Evolutionary conservation across 179 eudicot genomes (phyloP).

Genomic region (Beta macrorhiza): DNA sequence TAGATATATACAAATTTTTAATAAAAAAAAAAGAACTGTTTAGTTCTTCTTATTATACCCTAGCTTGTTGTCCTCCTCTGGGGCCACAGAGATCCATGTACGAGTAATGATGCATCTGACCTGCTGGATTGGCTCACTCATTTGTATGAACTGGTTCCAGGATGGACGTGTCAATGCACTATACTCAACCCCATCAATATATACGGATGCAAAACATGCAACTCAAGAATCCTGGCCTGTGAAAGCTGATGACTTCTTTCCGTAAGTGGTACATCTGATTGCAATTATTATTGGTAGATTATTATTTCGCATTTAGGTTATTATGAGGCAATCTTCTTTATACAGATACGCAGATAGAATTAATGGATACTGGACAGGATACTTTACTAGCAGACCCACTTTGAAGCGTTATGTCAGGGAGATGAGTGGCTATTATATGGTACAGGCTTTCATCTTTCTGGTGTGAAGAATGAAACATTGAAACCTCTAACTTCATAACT

Average conservation of each 20-base stretch:
- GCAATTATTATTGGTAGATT: background rate
- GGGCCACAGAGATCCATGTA: background rate
- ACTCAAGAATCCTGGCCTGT: constrained; percentile 78
- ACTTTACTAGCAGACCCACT: constrained; percentile 87
- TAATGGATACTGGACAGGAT: constrained; percentile 96
- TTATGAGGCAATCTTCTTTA: constrained; percentile 13
- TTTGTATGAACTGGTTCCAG: constrained; percentile 34
- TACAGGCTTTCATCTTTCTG: constrained; percentile 22
- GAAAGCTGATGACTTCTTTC: constrained; percentile 87
- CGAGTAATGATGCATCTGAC: background rate
- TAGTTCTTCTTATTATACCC: background rate
- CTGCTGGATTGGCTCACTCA: constrained; percentile 6
- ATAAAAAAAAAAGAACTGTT: background rate
- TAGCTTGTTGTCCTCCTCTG: background rate
- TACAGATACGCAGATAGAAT: constrained; percentile 81
- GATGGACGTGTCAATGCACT: constrained; percentile 98
- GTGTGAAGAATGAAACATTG: background rate
- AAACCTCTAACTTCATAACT: background rate
- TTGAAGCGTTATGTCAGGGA: constrained; percentile 82
- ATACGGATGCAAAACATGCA: constrained; percentile 88
- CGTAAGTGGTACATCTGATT: constrained; percentile 54
- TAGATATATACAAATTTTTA: no score
- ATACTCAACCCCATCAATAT: constrained; percentile 87
- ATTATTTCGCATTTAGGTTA: background rate
- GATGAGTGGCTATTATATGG: constrained; percentile 93